A percentile compares a stretch with the other conserved stretches of the same genome.
phyloP scores from a whole-genome alignment of 208 protist species.

The Trypanosoma mega region DNA sequence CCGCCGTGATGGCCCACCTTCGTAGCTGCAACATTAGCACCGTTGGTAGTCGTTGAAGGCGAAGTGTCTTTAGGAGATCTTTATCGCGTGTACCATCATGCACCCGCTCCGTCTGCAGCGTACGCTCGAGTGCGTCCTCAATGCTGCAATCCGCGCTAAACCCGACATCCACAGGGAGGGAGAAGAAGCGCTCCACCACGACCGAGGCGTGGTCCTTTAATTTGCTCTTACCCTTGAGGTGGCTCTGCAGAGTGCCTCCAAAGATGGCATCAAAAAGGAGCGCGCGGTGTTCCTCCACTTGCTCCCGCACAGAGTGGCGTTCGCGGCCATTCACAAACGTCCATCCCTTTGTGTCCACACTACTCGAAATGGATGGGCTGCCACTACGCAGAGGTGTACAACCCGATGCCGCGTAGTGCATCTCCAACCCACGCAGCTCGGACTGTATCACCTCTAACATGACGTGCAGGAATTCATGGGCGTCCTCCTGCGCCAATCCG shows the following conservation, averaged over 20 bases:
- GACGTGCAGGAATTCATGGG: slow-evolving; percentile 78
- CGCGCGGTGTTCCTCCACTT: slow-evolving; percentile 42
- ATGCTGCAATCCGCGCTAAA: slow-evolving; percentile 66
- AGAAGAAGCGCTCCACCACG: slow-evolving; percentile 63
- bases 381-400: not conserved
- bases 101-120: slow-evolving; percentile 55
- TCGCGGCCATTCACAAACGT: slow-evolving; percentile 63
- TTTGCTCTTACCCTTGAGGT: slow-evolving; percentile 61
- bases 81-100: slow-evolving; percentile 54
- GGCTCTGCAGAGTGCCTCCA: slow-evolving; percentile 68
- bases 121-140: slow-evolving; percentile 64
- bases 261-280: slow-evolving; percentile 53
- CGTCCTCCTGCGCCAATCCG: slow-evolving; percentile 77
- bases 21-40: slow-evolving; percentile 76
- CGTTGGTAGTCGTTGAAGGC: slow-evolving; percentile 44
- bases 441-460: slow-evolving; percentile 63
- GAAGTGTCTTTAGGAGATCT: slow-evolving; percentile 63
- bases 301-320: slow-evolving; percentile 48
- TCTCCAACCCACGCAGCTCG: slow-evolving; percentile 39
- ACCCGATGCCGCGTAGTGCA: not conserved
- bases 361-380: not conserved
- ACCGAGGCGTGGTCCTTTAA: slow-evolving; percentile 56
- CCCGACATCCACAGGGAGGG: slow-evolving; percentile 58
- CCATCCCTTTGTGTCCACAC: slow-evolving; percentile 48
- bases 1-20: slow-evolving; percentile 80